These are phyloP conservation scores for Neofusicoccum sp. DNA, from an alignment of 2,329 filamentous ascomycete species.

Conservation along the genomic window DNA sequence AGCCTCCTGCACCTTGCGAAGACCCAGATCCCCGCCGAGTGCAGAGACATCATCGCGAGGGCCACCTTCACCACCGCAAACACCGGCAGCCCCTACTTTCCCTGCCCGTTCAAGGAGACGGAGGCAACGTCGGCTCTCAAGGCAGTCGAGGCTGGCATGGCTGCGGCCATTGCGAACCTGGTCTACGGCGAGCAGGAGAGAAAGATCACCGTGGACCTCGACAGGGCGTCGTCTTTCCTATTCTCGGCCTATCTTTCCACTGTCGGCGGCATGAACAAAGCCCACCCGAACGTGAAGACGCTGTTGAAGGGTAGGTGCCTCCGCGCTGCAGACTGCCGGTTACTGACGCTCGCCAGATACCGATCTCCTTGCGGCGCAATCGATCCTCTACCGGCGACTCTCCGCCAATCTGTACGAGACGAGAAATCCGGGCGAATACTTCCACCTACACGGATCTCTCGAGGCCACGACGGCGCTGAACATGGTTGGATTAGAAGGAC, in stretches of 20 bases:
- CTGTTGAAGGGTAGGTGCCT: constrained; percentile 41
- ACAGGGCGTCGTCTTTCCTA: constrained; percentile 54
- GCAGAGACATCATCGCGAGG: constrained; percentile 29
- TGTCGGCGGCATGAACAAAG: constrained; percentile 50
- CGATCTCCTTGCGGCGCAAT: constrained; percentile 68
- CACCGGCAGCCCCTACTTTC: constrained; percentile 40
- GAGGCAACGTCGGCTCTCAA: constrained; percentile 57
- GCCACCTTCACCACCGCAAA: constrained; percentile 37
- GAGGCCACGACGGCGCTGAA: constrained; percentile 67
- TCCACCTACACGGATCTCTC: constrained; percentile 73
- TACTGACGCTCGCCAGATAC: constrained; percentile 56
- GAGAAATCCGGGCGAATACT: constrained; percentile 64
- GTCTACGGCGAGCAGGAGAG: constrained; percentile 48
- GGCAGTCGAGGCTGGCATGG: constrained; percentile 59
- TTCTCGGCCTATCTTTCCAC: constrained; percentile 60
- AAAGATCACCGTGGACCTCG: constrained; percentile 53
- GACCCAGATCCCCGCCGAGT: constrained; percentile 35
- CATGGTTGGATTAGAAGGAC: constrained; percentile 67
- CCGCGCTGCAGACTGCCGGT: background rate
- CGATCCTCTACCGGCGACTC: constrained; percentile 67
- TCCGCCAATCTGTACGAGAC: constrained; percentile 72
- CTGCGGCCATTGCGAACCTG: constrained; percentile 59
- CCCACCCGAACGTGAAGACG: constrained; percentile 45
- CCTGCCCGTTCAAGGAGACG: constrained; percentile 52
- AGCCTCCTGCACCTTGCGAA: constrained; percentile 33